These are phyloP conservation scores for Lanmaoa pseudosensibilis DNA, from an alignment of 768 basidiomycete genomes.

Conservation along the genomic window DNA sequence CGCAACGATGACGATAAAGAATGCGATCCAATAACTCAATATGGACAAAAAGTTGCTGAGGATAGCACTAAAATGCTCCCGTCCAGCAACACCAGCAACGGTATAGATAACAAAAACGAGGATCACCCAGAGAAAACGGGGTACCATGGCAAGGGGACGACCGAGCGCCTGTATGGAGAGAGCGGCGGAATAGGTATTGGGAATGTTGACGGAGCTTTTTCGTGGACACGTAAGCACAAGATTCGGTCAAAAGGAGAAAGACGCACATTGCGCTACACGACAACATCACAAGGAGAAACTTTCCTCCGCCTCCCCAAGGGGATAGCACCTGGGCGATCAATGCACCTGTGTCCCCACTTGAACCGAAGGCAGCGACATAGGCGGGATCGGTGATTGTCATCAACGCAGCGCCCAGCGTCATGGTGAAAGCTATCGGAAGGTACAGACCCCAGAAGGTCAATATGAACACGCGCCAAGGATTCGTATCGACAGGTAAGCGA, in stretches of 20 bases:
- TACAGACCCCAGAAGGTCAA: slow-evolving; percentile 52
- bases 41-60: slow-evolving; percentile 45
- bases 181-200: slow-evolving; percentile 47
- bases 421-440: slow-evolving; percentile 45
- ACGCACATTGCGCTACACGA: slow-evolving; percentile 44
- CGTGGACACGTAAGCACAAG: background rate
- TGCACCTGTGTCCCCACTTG: slow-evolving; percentile 42
- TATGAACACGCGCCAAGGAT: slow-evolving; percentile 43
- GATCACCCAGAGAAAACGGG: slow-evolving; percentile 48
- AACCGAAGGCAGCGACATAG: slow-evolving; percentile 41
- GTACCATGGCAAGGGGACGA: slow-evolving; percentile 43
- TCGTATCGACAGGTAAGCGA: slow-evolving; percentile 45
- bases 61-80: slow-evolving; percentile 45
- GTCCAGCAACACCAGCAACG: slow-evolving; percentile 41
- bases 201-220: slow-evolving; percentile 41
- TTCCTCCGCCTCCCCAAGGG: slow-evolving; percentile 44
- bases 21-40: slow-evolving; percentile 46
- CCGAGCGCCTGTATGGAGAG: slow-evolving; percentile 47
- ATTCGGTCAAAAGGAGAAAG: background rate
- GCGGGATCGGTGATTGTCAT: slow-evolving; percentile 42
- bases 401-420: slow-evolving; percentile 38
- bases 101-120: slow-evolving; percentile 41
- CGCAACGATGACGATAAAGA: slow-evolving; percentile 45
- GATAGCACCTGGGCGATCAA: slow-evolving; percentile 44
- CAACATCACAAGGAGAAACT: slow-evolving; percentile 43